phyloP scores from a whole-genome alignment of 1,284 basidiomycete species.

The Boletus semigastroideus region DNA sequence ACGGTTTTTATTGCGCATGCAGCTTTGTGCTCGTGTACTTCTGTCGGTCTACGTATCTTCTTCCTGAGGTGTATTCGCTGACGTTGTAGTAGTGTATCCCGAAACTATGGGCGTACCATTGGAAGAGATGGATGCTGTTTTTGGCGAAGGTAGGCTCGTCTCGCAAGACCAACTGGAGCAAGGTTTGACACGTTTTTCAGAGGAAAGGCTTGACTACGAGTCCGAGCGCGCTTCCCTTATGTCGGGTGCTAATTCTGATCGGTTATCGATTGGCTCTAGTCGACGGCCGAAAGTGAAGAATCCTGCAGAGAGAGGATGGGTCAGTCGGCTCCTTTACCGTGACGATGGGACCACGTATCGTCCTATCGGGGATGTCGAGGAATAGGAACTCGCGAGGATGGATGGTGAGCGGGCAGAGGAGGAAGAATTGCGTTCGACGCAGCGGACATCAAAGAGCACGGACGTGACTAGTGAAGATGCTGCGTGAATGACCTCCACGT shows the following conservation, averaged over 20 bases:
- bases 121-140: slow-evolving; percentile 83
- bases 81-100: slow-evolving; percentile 61
- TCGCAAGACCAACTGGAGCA: background rate
- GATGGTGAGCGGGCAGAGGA: slow-evolving; percentile 30
- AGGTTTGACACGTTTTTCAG: slow-evolving; percentile 34
- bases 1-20: slow-evolving; percentile 89
- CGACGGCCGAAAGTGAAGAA: slow-evolving; percentile 26
- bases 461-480: slow-evolving; percentile 9
- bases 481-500: slow-evolving; percentile 6
- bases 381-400: slow-evolving; percentile 74
- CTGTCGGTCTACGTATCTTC: slow-evolving; percentile 43
- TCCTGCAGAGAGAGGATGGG: slow-evolving; percentile 40
- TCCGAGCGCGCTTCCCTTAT: slow-evolving; percentile 67
- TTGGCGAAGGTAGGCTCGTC: slow-evolving; percentile 64
- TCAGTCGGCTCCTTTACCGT: slow-evolving; percentile 53
- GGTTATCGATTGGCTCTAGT: slow-evolving; percentile 33
- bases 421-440: slow-evolving; percentile 17
- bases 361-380: slow-evolving; percentile 50
- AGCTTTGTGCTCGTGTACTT: slow-evolving; percentile 87
- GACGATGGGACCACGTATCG: slow-evolving; percentile 49
- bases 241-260: slow-evolving; percentile 39
- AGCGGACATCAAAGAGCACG: slow-evolving; percentile 8
- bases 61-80: background rate
- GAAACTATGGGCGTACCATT: slow-evolving; percentile 79
- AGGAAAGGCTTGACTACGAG: slow-evolving; percentile 70